Conservation (phyloP, 108 stramenopile species). For the Cyclotella choctawhatcheeana region DNA sequence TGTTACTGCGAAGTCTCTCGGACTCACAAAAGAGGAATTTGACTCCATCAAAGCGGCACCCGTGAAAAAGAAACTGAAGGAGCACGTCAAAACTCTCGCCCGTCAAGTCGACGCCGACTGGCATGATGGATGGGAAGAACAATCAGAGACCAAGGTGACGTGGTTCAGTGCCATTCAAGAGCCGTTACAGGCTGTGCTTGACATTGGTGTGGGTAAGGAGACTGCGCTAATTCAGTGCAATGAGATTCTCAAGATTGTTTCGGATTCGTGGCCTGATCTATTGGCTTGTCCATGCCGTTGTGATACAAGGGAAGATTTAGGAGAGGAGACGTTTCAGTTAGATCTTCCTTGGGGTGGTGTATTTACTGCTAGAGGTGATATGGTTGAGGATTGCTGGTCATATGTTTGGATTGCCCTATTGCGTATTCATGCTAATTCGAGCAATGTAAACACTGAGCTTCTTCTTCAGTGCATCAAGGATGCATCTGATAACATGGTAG, state of each 20-base stretch:
- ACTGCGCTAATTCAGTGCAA: constrained; percentile 13
- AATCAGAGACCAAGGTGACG: constrained; percentile 4
- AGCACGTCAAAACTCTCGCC: constrained; percentile 13
- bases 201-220: constrained; percentile 17
- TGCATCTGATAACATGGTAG: constrained; percentile 15
- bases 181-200: constrained; percentile 16
- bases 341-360: constrained; percentile 7
- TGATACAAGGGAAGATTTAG: neutral
- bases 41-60: constrained; percentile 14
- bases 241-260: constrained; percentile 22
- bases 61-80: constrained; percentile 3
- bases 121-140: constrained; percentile 15
- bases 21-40: constrained; percentile 15
- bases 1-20: constrained; percentile 22
- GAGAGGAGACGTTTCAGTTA: neutral
- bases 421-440: constrained; percentile 15
- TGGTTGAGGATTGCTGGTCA: neutral
- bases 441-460: neutral
- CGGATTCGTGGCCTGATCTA: constrained; percentile 14
- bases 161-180: constrained; percentile 19
- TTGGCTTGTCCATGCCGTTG: constrained; percentile 16
- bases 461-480: constrained; percentile 21
- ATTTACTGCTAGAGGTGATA: neutral
- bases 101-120: constrained; percentile 10
- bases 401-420: constrained; percentile 20